Percentiles rank a stretch among this genome's conserved stretches.
Evolutionary conservation across 805 yeast genomes (phyloP).

Genomic region (Wickerhamomyces ciferrii): DNA sequence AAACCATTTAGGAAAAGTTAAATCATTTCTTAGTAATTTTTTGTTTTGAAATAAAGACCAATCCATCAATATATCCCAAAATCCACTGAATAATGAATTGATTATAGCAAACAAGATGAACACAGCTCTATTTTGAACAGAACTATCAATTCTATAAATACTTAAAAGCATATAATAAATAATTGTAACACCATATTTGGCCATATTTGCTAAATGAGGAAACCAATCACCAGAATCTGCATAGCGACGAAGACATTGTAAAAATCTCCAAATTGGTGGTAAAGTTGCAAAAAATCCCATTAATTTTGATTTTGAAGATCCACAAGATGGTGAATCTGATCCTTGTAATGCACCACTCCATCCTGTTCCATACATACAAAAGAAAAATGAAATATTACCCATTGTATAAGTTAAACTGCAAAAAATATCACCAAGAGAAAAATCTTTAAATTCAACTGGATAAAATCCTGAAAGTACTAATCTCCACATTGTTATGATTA

Average conservation of each 20-base stretch:
- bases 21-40: conserved; percentile 60
- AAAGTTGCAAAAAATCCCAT: conserved; percentile 83
- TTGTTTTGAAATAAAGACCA: conserved; percentile 83
- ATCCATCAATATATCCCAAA: conserved; percentile 95
- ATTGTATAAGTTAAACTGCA: conserved; percentile 85
- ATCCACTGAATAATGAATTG: conserved; percentile 62
- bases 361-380: conserved; percentile 71
- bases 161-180: conserved; percentile 70
- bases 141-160: conserved; percentile 64
- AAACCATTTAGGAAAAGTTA: conserved; percentile 54
- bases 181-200: conserved; percentile 66
- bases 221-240: conserved; percentile 93
- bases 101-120: conserved; percentile 71
- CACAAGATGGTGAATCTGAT: conserved; percentile 45
- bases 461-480: conserved; percentile 76
- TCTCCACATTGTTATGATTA: conserved; percentile 66
- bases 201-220: conserved; percentile 89
- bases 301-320: conserved; percentile 66
- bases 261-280: conserved; percentile 85
- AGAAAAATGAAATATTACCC: conserved; percentile 80
- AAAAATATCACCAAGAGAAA: conserved; percentile 86
- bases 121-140: conserved; percentile 34
- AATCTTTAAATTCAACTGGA: conserved; percentile 94
- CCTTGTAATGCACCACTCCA: conserved; percentile 54
- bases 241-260: conserved; percentile 89